Percentiles rank a stretch among this genome's conserved stretches.
Evolutionary conservation across 805 yeast species (phyloP).

Genomic region (Clavispora fructus): DNA sequence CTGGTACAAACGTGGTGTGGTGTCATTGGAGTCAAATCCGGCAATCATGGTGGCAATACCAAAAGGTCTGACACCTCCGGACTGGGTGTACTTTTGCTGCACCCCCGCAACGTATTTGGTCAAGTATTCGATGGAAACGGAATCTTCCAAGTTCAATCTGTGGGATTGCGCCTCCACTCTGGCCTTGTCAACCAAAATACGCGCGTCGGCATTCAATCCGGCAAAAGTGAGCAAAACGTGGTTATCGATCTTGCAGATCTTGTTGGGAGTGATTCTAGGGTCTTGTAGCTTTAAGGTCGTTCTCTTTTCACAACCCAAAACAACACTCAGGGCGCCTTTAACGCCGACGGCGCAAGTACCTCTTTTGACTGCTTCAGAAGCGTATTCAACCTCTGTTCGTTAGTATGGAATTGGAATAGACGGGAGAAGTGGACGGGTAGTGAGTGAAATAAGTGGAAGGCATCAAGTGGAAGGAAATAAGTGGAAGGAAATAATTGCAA

Average conservation of each 20-base stretch:
- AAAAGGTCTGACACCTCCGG: constrained; percentile 98
- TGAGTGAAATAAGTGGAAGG: too few relatives aligned
- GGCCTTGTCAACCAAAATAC: constrained; percentile 91
- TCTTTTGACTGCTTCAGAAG: constrained; percentile 94
- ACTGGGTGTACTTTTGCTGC: constrained; percentile 93
- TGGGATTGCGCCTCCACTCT: constrained; percentile 96
- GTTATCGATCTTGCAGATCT: constrained; percentile 84
- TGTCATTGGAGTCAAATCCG: constrained; percentile 87
- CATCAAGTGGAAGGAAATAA: too few relatives aligned
- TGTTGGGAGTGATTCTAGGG: constrained; percentile 92
- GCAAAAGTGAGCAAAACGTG: constrained; percentile 93
- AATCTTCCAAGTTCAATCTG: constrained; percentile 88
- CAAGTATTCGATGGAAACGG: constrained; percentile 85
- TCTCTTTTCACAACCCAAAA: constrained; percentile 94
- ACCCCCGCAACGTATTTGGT: constrained; percentile 96
- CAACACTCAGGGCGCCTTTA: constrained; percentile 83
- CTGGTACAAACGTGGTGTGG: constrained; percentile 76
- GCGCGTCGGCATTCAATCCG: constrained; percentile 97
- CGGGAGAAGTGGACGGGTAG: background rate
- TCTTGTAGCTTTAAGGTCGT: constrained; percentile 93
- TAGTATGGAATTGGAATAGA: constrained; percentile 17
- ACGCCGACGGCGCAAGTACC: constrained; percentile 98
- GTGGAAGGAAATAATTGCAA: too few relatives aligned
- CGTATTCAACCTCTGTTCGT: constrained; percentile 83
- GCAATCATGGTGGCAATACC: constrained; percentile 94